phyloP scores from a whole-genome alignment of 148 eudicot species.

The Dianthus caryophyllus region DNA sequence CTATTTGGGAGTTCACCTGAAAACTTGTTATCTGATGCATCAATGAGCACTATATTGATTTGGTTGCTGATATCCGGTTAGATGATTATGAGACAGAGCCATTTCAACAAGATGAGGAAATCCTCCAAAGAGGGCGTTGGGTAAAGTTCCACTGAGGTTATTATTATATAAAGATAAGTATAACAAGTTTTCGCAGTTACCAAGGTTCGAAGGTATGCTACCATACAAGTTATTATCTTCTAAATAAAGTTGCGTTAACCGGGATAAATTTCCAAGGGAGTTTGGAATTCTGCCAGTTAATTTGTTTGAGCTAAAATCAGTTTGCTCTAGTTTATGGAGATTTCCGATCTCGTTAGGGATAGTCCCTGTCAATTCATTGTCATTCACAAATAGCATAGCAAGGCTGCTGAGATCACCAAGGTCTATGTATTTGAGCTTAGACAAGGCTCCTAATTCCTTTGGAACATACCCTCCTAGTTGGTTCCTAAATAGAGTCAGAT shows the following conservation, averaged over 20 bases:
- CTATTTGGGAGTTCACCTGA: no score
- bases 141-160: constrained; percentile 31
- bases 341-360: constrained; percentile 23
- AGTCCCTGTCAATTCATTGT: constrained; percentile 15
- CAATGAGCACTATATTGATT: constrained; percentile 16
- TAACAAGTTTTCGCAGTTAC: constrained; percentile 25
- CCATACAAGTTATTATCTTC: constrained; percentile 15
- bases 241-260: not conserved
- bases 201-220: constrained; percentile 27
- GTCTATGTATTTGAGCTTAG: constrained; percentile 7
- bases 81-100: constrained; percentile 18
- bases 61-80: constrained; percentile 29
- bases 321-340: constrained; percentile 15
- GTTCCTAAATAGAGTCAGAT: constrained; percentile 12
- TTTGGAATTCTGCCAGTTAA: constrained; percentile 31
- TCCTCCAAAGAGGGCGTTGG: constrained; percentile 23
- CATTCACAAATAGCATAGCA: not conserved
- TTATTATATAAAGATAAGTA: constrained; percentile 20
- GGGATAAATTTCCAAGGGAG: constrained; percentile 22
- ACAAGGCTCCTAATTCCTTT: constrained; percentile 19
- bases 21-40: no score
- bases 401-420: constrained; percentile 19
- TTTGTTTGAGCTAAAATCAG: constrained; percentile 13
- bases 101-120: constrained; percentile 20
- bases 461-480: constrained; percentile 34